These are phyloP conservation scores for slime mould (Dictyostelium discoideum) DNA, from an alignment of 78 protist species.

Conservation along the genomic window dicty_2.7 NC_007089.4:1047001-1047500, in stretches of 20 bases:
- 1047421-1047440: conserved; percentile 43
- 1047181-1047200: conserved; percentile 64
- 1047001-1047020: conserved; percentile 78
- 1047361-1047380: background rate
- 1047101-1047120: conserved; percentile 86
- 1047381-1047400: background rate
- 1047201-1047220: conserved; percentile 68
- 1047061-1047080: conserved; percentile 89
- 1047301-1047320: conserved; percentile 4
- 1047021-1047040: conserved; percentile 83
- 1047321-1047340: background rate
- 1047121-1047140: conserved; percentile 14
- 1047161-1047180: background rate
- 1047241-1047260: conserved; percentile 28
- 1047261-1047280: conserved; percentile 35
- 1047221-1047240: conserved; percentile 21
- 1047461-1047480: conserved; percentile 1
- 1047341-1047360: background rate
- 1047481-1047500: background rate
- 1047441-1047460: conserved; percentile 1
- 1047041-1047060: conserved; percentile 45
- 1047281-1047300: conserved; percentile 38
- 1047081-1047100: conserved; percentile 90
- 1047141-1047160: conserved; percentile 6
- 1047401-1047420: conserved; percentile 2